Percentiles rank a stretch among this genome's conserved stretches.
Evolutionary conservation across 495 filamentous ascomycete species (phyloP).

Genomic region (Penicillium paradoxum): DNA sequence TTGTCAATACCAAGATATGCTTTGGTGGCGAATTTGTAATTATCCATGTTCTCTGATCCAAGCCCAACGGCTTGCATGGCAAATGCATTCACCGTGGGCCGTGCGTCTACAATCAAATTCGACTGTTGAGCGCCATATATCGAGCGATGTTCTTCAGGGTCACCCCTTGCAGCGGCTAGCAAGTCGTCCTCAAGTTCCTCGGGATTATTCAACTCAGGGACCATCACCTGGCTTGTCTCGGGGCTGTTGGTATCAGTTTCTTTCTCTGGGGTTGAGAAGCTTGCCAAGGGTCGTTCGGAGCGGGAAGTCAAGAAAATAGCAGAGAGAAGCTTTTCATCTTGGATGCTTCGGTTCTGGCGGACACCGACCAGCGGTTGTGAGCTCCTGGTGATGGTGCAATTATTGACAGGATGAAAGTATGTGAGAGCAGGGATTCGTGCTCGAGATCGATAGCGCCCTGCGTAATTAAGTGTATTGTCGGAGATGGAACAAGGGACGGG

Average conservation of each 20-base stretch:
- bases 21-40: slow-evolving; percentile 89
- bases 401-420: slow-evolving; percentile 94
- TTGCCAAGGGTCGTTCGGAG: slow-evolving; percentile 41
- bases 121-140: slow-evolving; percentile 91
- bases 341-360: slow-evolving; percentile 81
- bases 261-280: slow-evolving; percentile 37
- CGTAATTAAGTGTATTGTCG: slow-evolving; percentile 94
- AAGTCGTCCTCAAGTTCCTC: slow-evolving; percentile 74
- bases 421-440: slow-evolving; percentile 81
- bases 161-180: slow-evolving; percentile 42
- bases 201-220: slow-evolving; percentile 45
- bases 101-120: slow-evolving; percentile 95
- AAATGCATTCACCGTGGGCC: slow-evolving; percentile 90
- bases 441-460: slow-evolving; percentile 79
- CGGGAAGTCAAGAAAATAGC: slow-evolving; percentile 85
- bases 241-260: slow-evolving; percentile 57
- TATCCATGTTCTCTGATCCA: slow-evolving; percentile 96
- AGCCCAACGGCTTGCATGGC: slow-evolving; percentile 94
- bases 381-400: slow-evolving; percentile 92
- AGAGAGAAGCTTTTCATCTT: slow-evolving; percentile 90
- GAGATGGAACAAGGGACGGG: slow-evolving; percentile 84
- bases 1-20: slow-evolving; percentile 98
- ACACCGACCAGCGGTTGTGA: slow-evolving; percentile 90
- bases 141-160: slow-evolving; percentile 42
- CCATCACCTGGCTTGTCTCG: slow-evolving; percentile 31